Conservation (phyloP, 1,284 basidiomycete genomes). For the Phlebopus sp. region DNA sequence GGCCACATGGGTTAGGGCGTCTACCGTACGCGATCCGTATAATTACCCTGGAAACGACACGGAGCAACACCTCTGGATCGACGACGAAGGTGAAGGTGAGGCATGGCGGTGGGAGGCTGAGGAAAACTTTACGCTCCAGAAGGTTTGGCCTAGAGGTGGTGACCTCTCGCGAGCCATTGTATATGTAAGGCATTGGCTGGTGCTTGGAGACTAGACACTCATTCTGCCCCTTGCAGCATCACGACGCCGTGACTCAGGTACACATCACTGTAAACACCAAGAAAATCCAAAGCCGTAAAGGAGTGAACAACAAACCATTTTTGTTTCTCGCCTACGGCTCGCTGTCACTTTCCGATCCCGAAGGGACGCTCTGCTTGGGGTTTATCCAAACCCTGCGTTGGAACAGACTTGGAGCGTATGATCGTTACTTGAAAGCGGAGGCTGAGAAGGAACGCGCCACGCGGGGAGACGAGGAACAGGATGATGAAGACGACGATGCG, state of each 20-base stretch:
- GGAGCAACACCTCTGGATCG: slow-evolving; percentile 25
- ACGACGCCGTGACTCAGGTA: slow-evolving; percentile 47
- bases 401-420: slow-evolving; percentile 28
- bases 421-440: slow-evolving; percentile 25
- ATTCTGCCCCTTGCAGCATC: slow-evolving; percentile 41
- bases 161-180: slow-evolving; percentile 49
- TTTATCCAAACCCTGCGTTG: slow-evolving; percentile 24
- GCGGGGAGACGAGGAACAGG: slow-evolving; percentile 12
- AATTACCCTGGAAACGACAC: slow-evolving; percentile 36
- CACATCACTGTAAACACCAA: slow-evolving; percentile 60
- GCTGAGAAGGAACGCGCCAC: slow-evolving; percentile 25
- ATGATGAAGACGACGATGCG: slow-evolving; percentile 23
- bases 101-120: slow-evolving; percentile 63
- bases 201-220: not conserved
- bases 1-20: slow-evolving; percentile 50
- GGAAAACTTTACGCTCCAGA: slow-evolving; percentile 55
- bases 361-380: slow-evolving; percentile 21
- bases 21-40: slow-evolving; percentile 55
- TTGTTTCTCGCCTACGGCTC: slow-evolving; percentile 54
- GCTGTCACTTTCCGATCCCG: slow-evolving; percentile 25
- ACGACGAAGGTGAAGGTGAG: slow-evolving; percentile 20
- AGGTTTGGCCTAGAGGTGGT: slow-evolving; percentile 53
- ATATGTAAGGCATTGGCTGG: slow-evolving; percentile 47
- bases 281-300: slow-evolving; percentile 47
- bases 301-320: slow-evolving; percentile 55